phyloP scores from a whole-genome alignment of 768 basidiomycete genomes.

The Cystobasidiopsis lactophilus region DNA sequence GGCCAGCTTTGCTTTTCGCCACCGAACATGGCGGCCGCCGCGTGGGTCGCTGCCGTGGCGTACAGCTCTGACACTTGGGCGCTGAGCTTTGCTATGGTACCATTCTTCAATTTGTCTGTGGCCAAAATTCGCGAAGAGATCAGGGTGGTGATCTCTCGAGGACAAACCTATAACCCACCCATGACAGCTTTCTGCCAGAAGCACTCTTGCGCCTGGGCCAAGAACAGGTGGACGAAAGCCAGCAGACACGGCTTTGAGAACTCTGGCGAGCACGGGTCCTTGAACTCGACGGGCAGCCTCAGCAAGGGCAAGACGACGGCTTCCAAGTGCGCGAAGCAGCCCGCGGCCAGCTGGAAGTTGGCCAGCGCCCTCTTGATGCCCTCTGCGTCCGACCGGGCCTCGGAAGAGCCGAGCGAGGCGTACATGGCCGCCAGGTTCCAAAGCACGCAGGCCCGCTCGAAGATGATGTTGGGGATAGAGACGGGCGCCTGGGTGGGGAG shows the following conservation, averaged over 20 bases:
- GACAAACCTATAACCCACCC: slow-evolving; percentile 29
- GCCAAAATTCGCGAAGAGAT: neutral
- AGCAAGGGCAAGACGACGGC: slow-evolving; percentile 36
- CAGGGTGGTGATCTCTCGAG: neutral
- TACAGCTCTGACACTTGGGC: slow-evolving; percentile 50
- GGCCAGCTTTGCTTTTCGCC: slow-evolving; percentile 2
- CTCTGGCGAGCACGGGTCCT: slow-evolving; percentile 42
- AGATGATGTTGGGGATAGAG: slow-evolving; percentile 48
- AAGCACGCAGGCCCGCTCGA: slow-evolving; percentile 53
- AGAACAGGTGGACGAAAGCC: slow-evolving; percentile 50
- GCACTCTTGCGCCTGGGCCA: slow-evolving; percentile 90
- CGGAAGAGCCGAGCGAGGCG: slow-evolving; percentile 48
- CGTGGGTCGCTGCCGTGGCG: slow-evolving; percentile 26
- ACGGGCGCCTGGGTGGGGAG: slow-evolving; percentile 34
- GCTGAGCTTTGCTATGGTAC: slow-evolving; percentile 59
- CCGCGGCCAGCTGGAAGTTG: slow-evolving; percentile 51
- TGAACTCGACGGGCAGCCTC: slow-evolving; percentile 27
- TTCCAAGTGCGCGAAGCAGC: slow-evolving; percentile 41
- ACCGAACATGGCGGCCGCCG: slow-evolving; percentile 2
- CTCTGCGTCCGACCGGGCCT: slow-evolving; percentile 47
- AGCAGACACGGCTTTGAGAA: slow-evolving; percentile 40
- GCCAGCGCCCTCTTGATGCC: slow-evolving; percentile 60
- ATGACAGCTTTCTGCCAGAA: slow-evolving; percentile 81
- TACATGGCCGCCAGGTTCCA: slow-evolving; percentile 77
- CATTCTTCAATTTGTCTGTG: slow-evolving; percentile 52